Conservation (phyloP, 257 asterid species). For the Solanum corneliomulleri region DNA sequence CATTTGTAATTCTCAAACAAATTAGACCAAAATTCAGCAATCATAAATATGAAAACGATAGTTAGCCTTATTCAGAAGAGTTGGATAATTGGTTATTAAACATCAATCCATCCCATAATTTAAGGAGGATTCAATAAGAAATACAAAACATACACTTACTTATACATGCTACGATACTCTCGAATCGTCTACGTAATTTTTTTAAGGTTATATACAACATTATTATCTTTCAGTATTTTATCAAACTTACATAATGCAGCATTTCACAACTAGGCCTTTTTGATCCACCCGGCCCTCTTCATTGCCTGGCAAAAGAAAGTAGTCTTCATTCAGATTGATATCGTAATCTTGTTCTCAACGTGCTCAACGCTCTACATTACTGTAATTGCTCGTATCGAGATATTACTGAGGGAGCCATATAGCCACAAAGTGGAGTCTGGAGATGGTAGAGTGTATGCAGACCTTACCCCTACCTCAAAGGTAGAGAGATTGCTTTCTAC, state of each 20-base stretch:
- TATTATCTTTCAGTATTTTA: neutral
- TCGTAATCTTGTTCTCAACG: neutral
- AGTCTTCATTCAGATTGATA: neutral
- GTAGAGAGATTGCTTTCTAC: neutral
- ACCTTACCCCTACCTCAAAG: neutral
- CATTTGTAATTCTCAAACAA: neutral
- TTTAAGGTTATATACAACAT: slow-evolving; percentile 13
- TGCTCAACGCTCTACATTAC: neutral
- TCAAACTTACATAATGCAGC: slow-evolving; percentile 50
- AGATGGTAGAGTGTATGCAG: neutral
- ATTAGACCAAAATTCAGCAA: neutral
- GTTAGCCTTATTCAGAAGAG: neutral
- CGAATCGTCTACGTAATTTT: neutral
- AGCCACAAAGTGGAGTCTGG: neutral
- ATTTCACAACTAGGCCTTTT: slow-evolving; percentile 53
- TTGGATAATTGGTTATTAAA: neutral
- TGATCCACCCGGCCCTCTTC: slow-evolving; percentile 69
- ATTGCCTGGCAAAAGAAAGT: slow-evolving; percentile 32
- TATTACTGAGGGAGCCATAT: neutral
- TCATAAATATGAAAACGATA: neutral
- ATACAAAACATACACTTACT: neutral
- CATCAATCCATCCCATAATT: neutral
- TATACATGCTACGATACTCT: neutral
- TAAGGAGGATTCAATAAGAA: neutral
- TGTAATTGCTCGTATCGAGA: neutral